Base-by-base conservation (phyloP, 78 protist genomes). In the Diacronema lutheri region DNA sequence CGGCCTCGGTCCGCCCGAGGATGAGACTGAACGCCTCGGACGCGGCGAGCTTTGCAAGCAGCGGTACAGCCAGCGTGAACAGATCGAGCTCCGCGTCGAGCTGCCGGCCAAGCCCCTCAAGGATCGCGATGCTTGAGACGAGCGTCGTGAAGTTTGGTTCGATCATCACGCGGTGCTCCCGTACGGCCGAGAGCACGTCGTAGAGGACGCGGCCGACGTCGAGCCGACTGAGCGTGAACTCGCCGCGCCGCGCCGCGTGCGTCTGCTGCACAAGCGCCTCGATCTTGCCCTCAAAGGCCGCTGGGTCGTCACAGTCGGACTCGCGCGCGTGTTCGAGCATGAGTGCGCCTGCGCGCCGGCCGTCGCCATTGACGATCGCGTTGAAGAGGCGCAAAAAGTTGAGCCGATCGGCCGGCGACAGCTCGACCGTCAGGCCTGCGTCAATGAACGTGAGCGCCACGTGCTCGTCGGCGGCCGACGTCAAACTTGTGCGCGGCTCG, bases 351-450 rank as follows among this genome's bases (percentile, higher is more conserved):
- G 87, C 90, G 23, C 2, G 81, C 40, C 40, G 1, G 25, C 91
- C 91, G 58, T 88, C 87, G 56, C 89, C 91, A 10, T 1, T 3
- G n/a, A 26, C 90, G 65, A 88, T 82, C 26, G 90, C 83, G 10
- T 26, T 13, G n/a, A 88, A 88, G 50, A 88, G 71, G 26, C 9
- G 10, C 29, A 83, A 0, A 58, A 88, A 88, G 73, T 88, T 88
- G 35, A 6, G 16, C 66, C n/a, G 57, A 19, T 88, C 91, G 25
- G 37, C 12, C 31, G 4, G 20, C 26, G 31, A 4, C 73, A 88
- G 88, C 83, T 33, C 29, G 25, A 84, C 33, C 37, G 62, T 81
- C 10, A 88, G 56, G 35, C 91, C 91, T 11, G 91, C 84, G 57
- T 88, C 90, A 16, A 88, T 33, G n/a, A 88, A 33, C 13, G 41